A percentile compares a stretch with the other conserved stretches of the same genome.
phyloP scores from a whole-genome alignment of 2,329 filamentous ascomycete genomes.

The Colletotrichum phormii region DNA sequence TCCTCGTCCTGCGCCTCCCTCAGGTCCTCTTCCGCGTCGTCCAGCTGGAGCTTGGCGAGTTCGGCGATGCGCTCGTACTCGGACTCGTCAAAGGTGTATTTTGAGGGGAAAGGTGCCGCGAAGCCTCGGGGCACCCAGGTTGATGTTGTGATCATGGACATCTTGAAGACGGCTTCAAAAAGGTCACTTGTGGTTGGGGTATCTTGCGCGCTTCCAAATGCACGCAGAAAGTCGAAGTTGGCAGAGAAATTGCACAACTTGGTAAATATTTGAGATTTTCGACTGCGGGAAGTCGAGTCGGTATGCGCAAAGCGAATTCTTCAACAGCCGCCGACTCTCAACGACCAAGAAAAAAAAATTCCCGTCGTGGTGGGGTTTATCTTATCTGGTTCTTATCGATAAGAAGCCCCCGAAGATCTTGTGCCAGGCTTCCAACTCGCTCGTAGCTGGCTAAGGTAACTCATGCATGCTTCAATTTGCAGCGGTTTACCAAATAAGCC shows the following conservation, averaged over 20 bases:
- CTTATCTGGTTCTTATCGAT: conserved; percentile 33
- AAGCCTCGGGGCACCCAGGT: conserved; percentile 83
- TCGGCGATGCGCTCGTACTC: conserved; percentile 82
- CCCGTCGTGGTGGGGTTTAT: conserved; percentile 34
- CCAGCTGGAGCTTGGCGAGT: conserved; percentile 82
- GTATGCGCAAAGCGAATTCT: conserved; percentile 12
- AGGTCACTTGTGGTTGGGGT: conserved; percentile 13
- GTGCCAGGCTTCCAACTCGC: no score
- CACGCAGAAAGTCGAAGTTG: background rate
- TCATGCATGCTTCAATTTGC: background rate
- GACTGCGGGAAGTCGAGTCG: background rate
- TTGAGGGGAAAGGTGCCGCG: conserved; percentile 79
- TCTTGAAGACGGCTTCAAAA: conserved; percentile 44
- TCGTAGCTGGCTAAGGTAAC: background rate
- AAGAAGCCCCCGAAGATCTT: background rate
- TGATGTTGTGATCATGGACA: conserved; percentile 83
- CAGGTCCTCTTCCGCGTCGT: conserved; percentile 91
- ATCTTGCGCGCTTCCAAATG: background rate
- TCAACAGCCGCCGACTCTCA: conserved; percentile 7
- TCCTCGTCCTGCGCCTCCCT: conserved; percentile 71
- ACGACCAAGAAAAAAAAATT: conserved; percentile 32
- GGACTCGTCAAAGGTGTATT: conserved; percentile 80
- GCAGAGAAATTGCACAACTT: background rate
- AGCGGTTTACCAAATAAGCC: background rate
- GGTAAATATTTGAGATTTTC: background rate